Conservation (phyloP, 768 basidiomycete genomes). For the Agrocybe pediades region DNA sequence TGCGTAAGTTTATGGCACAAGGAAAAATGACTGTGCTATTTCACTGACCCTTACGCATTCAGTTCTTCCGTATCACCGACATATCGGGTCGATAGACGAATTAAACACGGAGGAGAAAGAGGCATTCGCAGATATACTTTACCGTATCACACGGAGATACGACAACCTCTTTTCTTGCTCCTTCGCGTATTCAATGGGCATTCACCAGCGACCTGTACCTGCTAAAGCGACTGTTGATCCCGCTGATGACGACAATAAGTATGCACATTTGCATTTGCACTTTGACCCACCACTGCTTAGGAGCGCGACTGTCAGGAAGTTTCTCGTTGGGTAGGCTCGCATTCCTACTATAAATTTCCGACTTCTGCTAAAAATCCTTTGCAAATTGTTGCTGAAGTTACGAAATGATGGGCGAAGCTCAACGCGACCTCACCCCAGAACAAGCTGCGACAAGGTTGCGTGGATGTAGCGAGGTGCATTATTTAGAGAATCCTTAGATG, state of each 20-base stretch:
- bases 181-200: conserved; percentile 94
- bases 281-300: conserved; percentile 85
- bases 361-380: neutral
- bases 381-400: conserved; percentile 53
- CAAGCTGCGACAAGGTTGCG: conserved; percentile 76
- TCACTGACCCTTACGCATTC: conserved; percentile 1
- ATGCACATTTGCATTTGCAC: conserved; percentile 85
- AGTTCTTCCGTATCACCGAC: conserved; percentile 81
- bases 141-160: conserved; percentile 63
- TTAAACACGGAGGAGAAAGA: conserved; percentile 61
- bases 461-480: conserved; percentile 59
- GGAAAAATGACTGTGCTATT: neutral
- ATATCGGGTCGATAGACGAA: conserved; percentile 70
- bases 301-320: conserved; percentile 83
- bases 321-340: conserved; percentile 76
- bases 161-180: conserved; percentile 84
- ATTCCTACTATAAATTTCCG: conserved; percentile 5
- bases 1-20: conserved; percentile 46
- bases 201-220: conserved; percentile 81
- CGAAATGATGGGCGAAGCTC: conserved; percentile 89
- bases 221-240: conserved; percentile 20
- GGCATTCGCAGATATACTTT: conserved; percentile 70
- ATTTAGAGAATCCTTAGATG: conserved; percentile 31
- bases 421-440: conserved; percentile 88
- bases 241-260: conserved; percentile 45